Conservation (phyloP, 805 yeast species). For the Kregervanrija fluxuum region DNA sequence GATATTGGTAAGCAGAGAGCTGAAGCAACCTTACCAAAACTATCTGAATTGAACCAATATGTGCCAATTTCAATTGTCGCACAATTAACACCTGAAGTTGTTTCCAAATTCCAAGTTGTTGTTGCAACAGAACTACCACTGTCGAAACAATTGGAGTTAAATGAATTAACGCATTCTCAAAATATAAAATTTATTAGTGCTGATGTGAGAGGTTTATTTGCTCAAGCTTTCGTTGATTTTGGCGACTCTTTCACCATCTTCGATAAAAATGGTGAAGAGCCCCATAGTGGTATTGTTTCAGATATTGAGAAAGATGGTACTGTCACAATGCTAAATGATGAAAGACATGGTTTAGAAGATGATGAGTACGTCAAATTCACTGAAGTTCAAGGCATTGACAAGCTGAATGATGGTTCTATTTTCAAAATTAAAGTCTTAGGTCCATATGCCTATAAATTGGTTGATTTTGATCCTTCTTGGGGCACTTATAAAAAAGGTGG, state of each 20-base stretch:
- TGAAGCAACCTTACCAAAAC: slow-evolving; percentile 51
- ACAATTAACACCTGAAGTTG: slow-evolving; percentile 45
- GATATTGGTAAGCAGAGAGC: slow-evolving; percentile 83
- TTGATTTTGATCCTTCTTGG: slow-evolving; percentile 45
- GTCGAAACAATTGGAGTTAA: slow-evolving; percentile 69
- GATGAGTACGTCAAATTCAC: slow-evolving; percentile 83
- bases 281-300: slow-evolving; percentile 76
- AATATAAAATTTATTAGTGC: slow-evolving; percentile 76
- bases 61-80: slow-evolving; percentile 73
- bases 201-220: slow-evolving; percentile 83
- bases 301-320: slow-evolving; percentile 84
- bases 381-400: slow-evolving; percentile 76
- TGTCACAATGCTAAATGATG: slow-evolving; percentile 88
- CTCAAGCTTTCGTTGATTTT: slow-evolving; percentile 82
- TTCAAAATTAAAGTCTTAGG: slow-evolving; percentile 80
- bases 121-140: slow-evolving; percentile 76
- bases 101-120: slow-evolving; percentile 63
- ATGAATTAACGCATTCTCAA: slow-evolving; percentile 64
- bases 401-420: slow-evolving; percentile 66
- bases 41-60: slow-evolving; percentile 81
- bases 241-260: slow-evolving; percentile 74
- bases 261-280: slow-evolving; percentile 92
- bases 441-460: slow-evolving; percentile 79
- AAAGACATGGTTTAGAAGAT: slow-evolving; percentile 89
- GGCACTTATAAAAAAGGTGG: slow-evolving; percentile 81